Conservation (phyloP, 2,329 filamentous ascomycete genomes). For the Fusarium floridanum region DNA sequence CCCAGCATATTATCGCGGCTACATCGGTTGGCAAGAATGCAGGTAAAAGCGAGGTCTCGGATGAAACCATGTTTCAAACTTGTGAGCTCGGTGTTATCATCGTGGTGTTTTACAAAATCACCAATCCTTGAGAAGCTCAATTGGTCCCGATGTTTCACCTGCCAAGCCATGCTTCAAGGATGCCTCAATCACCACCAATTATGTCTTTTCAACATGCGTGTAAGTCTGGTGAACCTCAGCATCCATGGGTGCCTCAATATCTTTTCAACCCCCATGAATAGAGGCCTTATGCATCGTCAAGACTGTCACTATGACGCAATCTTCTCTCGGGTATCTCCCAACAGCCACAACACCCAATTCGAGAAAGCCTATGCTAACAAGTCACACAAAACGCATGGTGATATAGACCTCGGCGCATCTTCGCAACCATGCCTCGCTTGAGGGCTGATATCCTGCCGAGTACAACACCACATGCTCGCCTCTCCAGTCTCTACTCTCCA, state of each 20-base stretch:
- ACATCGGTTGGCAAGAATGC: neutral
- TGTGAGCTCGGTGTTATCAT: neutral
- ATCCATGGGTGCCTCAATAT: neutral
- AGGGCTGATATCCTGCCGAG: neutral
- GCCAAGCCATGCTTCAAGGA: neutral
- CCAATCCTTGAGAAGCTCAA: neutral
- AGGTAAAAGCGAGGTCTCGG: neutral
- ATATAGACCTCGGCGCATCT: neutral
- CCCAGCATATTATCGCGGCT: constrained; percentile 1
- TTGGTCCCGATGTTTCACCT: neutral
- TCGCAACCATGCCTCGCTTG: constrained; percentile 3
- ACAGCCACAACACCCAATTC: neutral
- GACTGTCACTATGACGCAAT: neutral
- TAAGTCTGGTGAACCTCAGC: neutral
- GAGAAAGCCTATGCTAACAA: neutral
- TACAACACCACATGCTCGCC: neutral
- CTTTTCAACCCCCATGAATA: neutral
- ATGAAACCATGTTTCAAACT: neutral
- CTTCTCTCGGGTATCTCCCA: neutral
- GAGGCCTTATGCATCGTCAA: neutral
- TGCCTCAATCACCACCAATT: neutral
- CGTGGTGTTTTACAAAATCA: neutral
- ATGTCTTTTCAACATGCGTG: neutral
- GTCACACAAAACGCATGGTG: neutral
- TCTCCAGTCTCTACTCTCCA: constrained; percentile 4